Percentiles rank a stretch among this genome's conserved stretches.
These are phyloP conservation scores for Wickerhamiella dianesei DNA, from an alignment of 805 yeast species.

Conservation along the genomic window DNA sequence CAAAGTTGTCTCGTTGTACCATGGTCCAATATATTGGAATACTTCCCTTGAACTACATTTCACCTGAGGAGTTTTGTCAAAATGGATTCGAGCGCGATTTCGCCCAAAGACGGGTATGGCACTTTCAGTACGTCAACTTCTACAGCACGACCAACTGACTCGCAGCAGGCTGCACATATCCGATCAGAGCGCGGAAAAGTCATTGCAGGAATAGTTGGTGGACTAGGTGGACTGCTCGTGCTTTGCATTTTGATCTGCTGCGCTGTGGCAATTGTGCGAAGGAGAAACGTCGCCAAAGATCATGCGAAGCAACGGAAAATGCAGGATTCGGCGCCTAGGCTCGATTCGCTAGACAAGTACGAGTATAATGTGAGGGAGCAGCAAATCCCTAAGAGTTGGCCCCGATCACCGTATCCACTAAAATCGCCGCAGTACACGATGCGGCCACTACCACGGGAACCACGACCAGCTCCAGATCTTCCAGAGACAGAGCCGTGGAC, in stretches of 20 bases:
- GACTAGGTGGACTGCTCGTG: constrained; percentile 7
- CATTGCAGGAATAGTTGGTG: constrained; percentile 12
- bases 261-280: neutral
- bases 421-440: neutral
- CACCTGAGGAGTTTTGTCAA: neutral
- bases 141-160: neutral
- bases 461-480: constrained; percentile 4
- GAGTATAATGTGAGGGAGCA: neutral
- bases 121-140: neutral
- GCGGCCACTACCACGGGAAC: constrained; percentile 7
- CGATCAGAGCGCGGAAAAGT: constrained; percentile 1
- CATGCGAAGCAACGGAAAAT: neutral
- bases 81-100: neutral
- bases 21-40: too few relatives aligned
- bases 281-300: neutral
- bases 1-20: too few relatives aligned
- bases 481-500: constrained; percentile 3
- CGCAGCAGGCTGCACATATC: neutral
- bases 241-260: constrained; percentile 3
- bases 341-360: neutral
- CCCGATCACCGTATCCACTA: neutral
- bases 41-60: too few relatives aligned
- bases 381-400: neutral
- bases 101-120: neutral
- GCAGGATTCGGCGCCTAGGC: too few relatives aligned